phyloP scores from a whole-genome alignment of 768 basidiomycete species.

The Tephrocybe sp. region DNA sequence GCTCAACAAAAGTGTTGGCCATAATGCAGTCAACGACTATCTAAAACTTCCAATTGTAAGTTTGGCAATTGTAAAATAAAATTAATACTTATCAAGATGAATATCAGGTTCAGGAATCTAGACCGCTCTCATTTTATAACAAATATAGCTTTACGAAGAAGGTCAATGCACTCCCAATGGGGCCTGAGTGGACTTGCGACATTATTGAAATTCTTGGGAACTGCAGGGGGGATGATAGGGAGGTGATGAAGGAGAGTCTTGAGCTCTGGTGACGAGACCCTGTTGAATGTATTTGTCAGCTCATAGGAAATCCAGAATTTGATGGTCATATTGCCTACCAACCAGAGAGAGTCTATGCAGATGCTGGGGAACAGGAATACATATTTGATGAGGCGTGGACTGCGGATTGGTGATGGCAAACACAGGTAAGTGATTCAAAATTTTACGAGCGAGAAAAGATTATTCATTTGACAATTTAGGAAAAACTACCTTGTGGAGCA shows the following conservation, averaged over 20 bases:
- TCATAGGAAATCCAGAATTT: neutral
- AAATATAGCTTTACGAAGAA: neutral
- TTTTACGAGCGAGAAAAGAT: neutral
- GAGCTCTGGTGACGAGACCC: neutral
- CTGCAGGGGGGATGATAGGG: neutral
- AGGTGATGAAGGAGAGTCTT: neutral
- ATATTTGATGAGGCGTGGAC: conserved; percentile 14
- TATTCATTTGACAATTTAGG: neutral
- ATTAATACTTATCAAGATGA: neutral
- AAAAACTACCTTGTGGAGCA: neutral
- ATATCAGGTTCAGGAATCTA: neutral
- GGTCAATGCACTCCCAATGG: neutral
- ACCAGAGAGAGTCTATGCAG: neutral
- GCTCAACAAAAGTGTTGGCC: conserved; percentile 1
- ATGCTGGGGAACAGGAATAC: neutral
- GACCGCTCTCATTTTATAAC: neutral
- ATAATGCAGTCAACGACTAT: neutral
- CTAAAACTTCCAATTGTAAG: conserved; percentile 4
- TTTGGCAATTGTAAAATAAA: neutral
- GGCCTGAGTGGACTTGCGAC: neutral
- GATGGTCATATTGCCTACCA: neutral
- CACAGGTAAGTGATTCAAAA: conserved; percentile 1
- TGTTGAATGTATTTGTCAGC: neutral
- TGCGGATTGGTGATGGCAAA: conserved; percentile 18
- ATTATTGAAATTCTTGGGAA: neutral